Conservation (phyloP, 2,329 filamentous ascomycete genomes). For the Paraphoma chrysanthemicola region DNA sequence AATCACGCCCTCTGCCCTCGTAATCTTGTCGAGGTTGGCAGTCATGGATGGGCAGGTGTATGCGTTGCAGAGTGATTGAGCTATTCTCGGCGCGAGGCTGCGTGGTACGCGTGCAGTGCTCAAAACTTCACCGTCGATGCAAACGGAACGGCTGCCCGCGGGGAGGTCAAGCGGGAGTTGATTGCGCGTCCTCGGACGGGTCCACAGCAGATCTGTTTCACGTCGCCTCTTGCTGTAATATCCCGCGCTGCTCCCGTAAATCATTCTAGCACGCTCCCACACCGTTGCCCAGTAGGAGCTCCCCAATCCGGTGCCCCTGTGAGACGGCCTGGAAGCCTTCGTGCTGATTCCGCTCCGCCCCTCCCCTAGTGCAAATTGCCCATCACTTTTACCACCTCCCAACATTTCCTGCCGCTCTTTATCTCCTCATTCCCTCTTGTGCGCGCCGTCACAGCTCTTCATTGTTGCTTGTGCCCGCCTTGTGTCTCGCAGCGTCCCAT, state of each 20-base stretch:
- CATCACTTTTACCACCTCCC: conserved; percentile 29
- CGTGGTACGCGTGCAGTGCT: neutral
- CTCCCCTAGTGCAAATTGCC: conserved; percentile 38
- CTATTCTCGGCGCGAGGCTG: neutral
- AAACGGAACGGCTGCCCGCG: neutral
- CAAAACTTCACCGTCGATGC: neutral
- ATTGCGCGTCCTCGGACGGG: conserved; percentile 40
- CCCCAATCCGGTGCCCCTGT: conserved; percentile 23
- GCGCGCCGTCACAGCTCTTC: conserved; percentile 32
- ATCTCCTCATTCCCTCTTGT: conserved; percentile 28
- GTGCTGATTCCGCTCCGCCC: conserved; percentile 40
- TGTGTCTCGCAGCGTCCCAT: conserved; percentile 21
- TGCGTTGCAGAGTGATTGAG: neutral
- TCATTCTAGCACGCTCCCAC: conserved; percentile 17
- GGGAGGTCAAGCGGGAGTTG: conserved; percentile 10
- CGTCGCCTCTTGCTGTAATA: conserved; percentile 17
- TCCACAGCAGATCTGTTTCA: conserved; percentile 45
- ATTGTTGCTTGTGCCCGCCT: conserved; percentile 32
- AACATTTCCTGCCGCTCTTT: conserved; percentile 32
- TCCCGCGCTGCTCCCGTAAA: conserved; percentile 23
- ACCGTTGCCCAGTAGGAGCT: conserved; percentile 22
- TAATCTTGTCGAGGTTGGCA: too few relatives aligned
- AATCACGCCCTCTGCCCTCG: neutral
- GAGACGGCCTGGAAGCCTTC: conserved; percentile 19
- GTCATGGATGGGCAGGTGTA: too few relatives aligned